A percentile compares a stretch with the other conserved stretches of the same genome.
Evolutionary conservation across 75 land plant species (phyloP).

Genomic region (Pseudotsuga menziesii): DNA sequence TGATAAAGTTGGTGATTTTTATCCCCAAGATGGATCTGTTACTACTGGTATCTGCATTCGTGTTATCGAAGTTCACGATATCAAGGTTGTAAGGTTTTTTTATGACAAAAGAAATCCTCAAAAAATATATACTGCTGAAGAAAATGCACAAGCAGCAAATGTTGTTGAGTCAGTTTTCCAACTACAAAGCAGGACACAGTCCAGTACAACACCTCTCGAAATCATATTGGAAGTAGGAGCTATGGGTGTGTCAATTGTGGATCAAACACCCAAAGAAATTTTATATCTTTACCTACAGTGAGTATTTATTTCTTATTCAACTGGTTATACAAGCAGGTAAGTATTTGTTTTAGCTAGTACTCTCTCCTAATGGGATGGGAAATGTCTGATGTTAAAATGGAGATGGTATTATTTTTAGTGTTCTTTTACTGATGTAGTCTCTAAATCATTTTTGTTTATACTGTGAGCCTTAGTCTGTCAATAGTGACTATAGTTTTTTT

Average conservation of each 20-base stretch:
- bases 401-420: no score
- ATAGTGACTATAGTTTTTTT: no score
- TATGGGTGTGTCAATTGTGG: conserved; percentile 79
- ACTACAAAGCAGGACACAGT: conserved; percentile 14
- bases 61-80: conserved; percentile 44
- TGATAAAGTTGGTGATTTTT: conserved; percentile 32
- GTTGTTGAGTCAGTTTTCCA: conserved; percentile 13
- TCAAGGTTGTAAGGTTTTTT: conserved; percentile 55
- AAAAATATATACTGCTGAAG: conserved; percentile 13
- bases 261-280: conserved; percentile 82
- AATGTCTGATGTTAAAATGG: not conserved
- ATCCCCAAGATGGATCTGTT: conserved; percentile 12
- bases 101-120: conserved; percentile 15
- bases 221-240: conserved; percentile 64
- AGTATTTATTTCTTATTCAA: conserved; percentile 62
- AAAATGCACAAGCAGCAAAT: conserved; percentile 18
- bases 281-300: conserved; percentile 73
- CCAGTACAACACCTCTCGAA: conserved; percentile 42
- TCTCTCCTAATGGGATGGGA: not conserved
- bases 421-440: no score
- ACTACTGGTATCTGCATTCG: conserved; percentile 26
- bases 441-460: no score
- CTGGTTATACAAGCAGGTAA: conserved; percentile 79
- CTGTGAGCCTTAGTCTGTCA: no score
- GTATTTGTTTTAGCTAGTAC: not conserved